Conservation (phyloP, 129 eudicot species). For the Artemisia argyi region DNA sequence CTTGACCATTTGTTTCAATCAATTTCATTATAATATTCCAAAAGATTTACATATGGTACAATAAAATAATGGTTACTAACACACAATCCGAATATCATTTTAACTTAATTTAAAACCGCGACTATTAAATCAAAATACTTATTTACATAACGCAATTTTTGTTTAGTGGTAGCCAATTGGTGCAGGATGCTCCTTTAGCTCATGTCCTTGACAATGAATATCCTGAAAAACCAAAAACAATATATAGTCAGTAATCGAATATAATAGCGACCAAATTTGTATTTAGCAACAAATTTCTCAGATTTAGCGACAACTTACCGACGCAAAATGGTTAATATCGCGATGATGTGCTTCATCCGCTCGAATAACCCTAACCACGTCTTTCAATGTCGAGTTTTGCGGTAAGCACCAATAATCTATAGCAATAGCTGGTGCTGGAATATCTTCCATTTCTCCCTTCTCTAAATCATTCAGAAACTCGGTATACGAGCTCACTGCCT, state of each 20-base stretch:
- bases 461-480: slow-evolving; percentile 50
- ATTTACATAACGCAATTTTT: background rate
- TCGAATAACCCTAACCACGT: slow-evolving; percentile 46
- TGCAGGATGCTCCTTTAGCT: slow-evolving; percentile 56
- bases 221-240: slow-evolving; percentile 37
- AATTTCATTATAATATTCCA: no score
- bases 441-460: slow-evolving; percentile 40
- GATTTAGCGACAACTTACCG: slow-evolving; percentile 25
- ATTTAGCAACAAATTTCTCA: background rate
- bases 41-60: no score
- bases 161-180: slow-evolving; percentile 56
- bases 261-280: background rate
- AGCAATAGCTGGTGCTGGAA: slow-evolving; percentile 54
- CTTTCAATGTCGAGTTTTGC: slow-evolving; percentile 38
- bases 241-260: background rate
- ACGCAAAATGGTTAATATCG: slow-evolving; percentile 52
- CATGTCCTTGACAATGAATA: slow-evolving; percentile 55
- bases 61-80: no score
- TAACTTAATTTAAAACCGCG: no score
- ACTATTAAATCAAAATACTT: no score
- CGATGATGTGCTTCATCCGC: slow-evolving; percentile 59
- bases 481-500: slow-evolving; percentile 54
- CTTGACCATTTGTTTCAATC: no score
- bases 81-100: background rate
- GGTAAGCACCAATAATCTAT: slow-evolving; percentile 61